Conservation (phyloP, 371 early-diverging fungal genomes). For the Chytridiales sp. region DNA sequence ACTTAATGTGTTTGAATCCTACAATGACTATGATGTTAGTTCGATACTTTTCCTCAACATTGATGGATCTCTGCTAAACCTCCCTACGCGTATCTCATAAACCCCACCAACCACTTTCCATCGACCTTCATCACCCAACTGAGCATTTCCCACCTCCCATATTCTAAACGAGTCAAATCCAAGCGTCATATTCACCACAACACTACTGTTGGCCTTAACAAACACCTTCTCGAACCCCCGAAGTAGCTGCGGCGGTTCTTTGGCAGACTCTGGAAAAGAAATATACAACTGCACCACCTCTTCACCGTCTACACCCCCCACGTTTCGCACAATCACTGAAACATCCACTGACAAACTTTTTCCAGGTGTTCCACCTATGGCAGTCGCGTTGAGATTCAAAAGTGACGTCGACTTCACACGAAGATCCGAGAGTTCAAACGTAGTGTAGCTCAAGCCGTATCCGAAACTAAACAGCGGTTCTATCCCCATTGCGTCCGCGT, state of each 20-base stretch:
- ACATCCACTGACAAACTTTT: background rate
- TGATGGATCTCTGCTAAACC: constrained; percentile 21
- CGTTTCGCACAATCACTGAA: constrained; percentile 45
- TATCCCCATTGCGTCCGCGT: constrained; percentile 53
- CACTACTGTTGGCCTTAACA: constrained; percentile 11
- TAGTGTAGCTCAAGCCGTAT: constrained; percentile 61
- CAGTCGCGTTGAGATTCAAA: background rate
- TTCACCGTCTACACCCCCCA: constrained; percentile 50
- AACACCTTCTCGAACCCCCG: constrained; percentile 19
- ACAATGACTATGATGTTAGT: no score
- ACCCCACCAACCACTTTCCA: constrained; percentile 18
- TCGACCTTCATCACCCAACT: background rate
- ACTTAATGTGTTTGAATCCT: no score
- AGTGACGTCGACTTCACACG: background rate
- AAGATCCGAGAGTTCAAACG: constrained; percentile 45
- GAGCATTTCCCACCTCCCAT: constrained; percentile 12
- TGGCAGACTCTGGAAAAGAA: constrained; percentile 42
- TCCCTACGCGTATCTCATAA: constrained; percentile 18
- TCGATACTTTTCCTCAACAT: no score
- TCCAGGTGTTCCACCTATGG: background rate
- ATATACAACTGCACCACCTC: constrained; percentile 60
- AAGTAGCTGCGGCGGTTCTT: constrained; percentile 22
- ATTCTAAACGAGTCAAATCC: constrained; percentile 2
- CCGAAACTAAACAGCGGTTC: constrained; percentile 60
- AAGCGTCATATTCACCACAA: constrained; percentile 4